These are phyloP conservation scores for Paraleonurus japonicus DNA, from an alignment of 257 asterid species.

Conservation along the genomic window DNA sequence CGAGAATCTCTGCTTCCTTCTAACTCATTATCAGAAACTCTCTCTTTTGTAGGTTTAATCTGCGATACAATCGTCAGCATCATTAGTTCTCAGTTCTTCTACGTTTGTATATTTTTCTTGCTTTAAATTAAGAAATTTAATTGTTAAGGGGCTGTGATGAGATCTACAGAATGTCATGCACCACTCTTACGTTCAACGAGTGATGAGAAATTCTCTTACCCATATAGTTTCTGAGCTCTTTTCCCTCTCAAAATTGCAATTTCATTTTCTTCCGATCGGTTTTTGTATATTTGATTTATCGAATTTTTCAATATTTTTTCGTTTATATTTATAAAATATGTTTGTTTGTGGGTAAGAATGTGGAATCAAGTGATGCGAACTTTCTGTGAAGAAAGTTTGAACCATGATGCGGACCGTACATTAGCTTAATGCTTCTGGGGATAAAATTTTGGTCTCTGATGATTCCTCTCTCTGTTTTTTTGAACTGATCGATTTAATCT, in stretches of 20 bases:
- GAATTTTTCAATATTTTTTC: neutral
- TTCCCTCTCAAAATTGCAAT: neutral
- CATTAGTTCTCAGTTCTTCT: neutral
- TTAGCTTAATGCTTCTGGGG: slow-evolving; percentile 42
- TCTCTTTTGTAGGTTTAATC: neutral
- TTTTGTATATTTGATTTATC: neutral
- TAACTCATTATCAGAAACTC: neutral
- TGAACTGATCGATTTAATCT: too few species aligned
- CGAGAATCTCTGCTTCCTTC: neutral
- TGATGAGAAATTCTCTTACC: slow-evolving; percentile 44
- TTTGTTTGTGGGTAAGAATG: neutral
- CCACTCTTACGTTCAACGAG: slow-evolving; percentile 38
- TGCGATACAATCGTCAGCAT: neutral
- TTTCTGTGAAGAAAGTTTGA: slow-evolving; percentile 38
- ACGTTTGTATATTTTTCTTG: neutral
- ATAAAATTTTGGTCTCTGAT: slow-evolving; percentile 36
- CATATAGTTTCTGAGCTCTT: slow-evolving; percentile 40
- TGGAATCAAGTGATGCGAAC: slow-evolving; percentile 44
- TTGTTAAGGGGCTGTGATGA: slow-evolving; percentile 38
- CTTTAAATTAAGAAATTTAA: neutral
- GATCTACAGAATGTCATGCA: slow-evolving; percentile 44
- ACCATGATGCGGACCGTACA: slow-evolving; percentile 59
- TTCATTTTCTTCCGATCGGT: too few species aligned
- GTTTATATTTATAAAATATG: neutral
- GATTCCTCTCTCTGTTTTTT: slow-evolving; percentile 10